Percentiles rank a stretch among this genome's conserved stretches.
Conservation (phyloP, 768 basidiomycete genomes). For the Paxillus ammoniavirescens region DNA sequence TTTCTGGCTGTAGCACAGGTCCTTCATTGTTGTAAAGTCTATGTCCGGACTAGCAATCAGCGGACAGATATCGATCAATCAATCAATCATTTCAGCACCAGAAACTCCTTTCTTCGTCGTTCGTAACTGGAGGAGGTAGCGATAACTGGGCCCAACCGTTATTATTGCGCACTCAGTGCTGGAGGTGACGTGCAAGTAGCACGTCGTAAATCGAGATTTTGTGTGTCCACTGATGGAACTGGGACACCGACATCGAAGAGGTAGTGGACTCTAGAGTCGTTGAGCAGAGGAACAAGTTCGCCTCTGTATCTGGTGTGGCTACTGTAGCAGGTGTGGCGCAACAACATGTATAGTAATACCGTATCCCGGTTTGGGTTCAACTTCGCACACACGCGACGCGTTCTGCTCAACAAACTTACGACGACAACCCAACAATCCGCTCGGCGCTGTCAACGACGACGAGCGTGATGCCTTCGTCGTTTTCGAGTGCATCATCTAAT, state of each 20-base stretch:
- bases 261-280: no score
- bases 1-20: background rate
- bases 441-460: slow-evolving; percentile 9
- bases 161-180: no score
- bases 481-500: background rate
- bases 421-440: slow-evolving; percentile 1
- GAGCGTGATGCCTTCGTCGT: slow-evolving; percentile 11
- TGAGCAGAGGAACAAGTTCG: no score
- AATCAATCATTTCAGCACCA: no score
- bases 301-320: no score
- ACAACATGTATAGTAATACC: background rate
- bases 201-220: slow-evolving; percentile 43
- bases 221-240: slow-evolving; percentile 3
- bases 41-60: background rate
- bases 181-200: no score
- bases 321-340: background rate
- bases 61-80: no score
- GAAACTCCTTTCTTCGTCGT: no score
- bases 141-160: no score
- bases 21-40: background rate
- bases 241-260: no score
- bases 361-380: background rate
- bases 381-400: background rate
- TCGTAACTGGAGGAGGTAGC: no score
- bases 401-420: background rate